Conservation (phyloP, 2,329 filamentous ascomycete genomes). For the Graphilbum ipis-grandicollis region DNA sequence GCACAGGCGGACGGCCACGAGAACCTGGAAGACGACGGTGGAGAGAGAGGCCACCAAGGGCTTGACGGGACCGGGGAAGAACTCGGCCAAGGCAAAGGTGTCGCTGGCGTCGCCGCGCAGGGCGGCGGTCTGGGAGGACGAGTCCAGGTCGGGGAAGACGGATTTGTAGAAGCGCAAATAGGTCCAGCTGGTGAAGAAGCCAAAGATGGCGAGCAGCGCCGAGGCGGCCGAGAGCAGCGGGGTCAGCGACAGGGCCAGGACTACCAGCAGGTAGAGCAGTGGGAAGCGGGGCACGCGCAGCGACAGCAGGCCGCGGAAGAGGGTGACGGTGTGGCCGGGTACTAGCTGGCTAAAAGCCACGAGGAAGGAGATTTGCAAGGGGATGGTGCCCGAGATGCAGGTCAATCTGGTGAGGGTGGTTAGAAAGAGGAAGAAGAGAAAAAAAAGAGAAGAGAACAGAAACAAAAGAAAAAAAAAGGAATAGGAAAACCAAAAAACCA, state of each 20-base stretch:
- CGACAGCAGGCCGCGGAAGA: slow-evolving; percentile 76
- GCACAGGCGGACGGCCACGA: slow-evolving; percentile 64
- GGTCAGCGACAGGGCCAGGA: slow-evolving; percentile 45
- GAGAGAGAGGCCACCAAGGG: slow-evolving; percentile 59
- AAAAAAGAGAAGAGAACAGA: too few relatives aligned
- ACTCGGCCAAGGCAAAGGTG: slow-evolving; percentile 88
- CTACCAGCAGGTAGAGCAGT: slow-evolving; percentile 56
- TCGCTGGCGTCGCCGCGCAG: slow-evolving; percentile 87
- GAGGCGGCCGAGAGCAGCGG: slow-evolving; percentile 51
- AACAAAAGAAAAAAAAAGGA: too few relatives aligned
- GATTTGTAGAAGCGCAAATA: slow-evolving; percentile 92
- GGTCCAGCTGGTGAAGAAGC: slow-evolving; percentile 79
- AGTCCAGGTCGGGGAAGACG: slow-evolving; percentile 50
- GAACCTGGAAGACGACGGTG: slow-evolving; percentile 53
- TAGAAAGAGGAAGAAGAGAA: too few relatives aligned
- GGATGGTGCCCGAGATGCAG: slow-evolving; percentile 74
- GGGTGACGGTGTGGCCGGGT: slow-evolving; percentile 87
- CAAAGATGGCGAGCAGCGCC: slow-evolving; percentile 61
- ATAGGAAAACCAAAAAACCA: too few relatives aligned
- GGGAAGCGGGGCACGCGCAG: slow-evolving; percentile 63
- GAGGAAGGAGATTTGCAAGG: slow-evolving; percentile 82
- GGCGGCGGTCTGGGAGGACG: slow-evolving; percentile 33
- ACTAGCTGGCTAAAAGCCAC: slow-evolving; percentile 96
- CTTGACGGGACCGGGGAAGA: slow-evolving; percentile 78
- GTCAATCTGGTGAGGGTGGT: slow-evolving; percentile 54